Evolutionary conservation across 371 early-diverging fungal species (phyloP), one percentile per base, ranked within the genome.

Genomic region (Fennellomyces sp.): DNA sequence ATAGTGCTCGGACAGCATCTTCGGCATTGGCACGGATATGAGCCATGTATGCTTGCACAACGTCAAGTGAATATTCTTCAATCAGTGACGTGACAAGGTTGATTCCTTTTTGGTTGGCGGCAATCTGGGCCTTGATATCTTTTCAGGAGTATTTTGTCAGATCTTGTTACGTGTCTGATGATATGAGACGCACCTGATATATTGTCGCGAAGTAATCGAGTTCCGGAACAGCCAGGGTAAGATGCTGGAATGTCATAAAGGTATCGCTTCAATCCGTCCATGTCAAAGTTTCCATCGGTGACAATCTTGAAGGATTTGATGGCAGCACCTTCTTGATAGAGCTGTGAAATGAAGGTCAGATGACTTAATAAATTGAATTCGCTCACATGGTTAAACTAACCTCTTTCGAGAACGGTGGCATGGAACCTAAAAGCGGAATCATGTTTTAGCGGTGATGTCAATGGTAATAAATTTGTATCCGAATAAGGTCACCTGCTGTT

Each of bases 91-190:
- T 83, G 17, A 97, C 89, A 15, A 98, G 87, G 2, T 63, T 66
- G 42, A 97, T 96, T 5, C 98, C 98, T 51, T 92, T 87, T 63
- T 96, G 92, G 70, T 98, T 98, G 26, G 98, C 97, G 5, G 98
- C 97, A 48, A 97, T 92, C 58, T 94, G 94, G 0, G 94, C 95
- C 76, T 96, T 94, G 60, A 98, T 70, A 67, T 98, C 98, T 73
- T 10, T 45, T 7, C 6, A 45, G 17, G n/a, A 45, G 23, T 8
- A 45, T 10, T 27, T 52, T n/a, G 19, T 52, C 31, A 5, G 31
- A 6, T 52, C 5, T 17, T 10, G 11, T 52, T 19, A 27, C 33
- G 11, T 41, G 25, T n/a, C 0, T 15, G 12, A 35, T 21, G 36
- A 30, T 21, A 25, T 17, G 12, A 25, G 5, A 41, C 23, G 25